These are phyloP conservation scores for Penicillium daleae DNA, from an alignment of 495 filamentous ascomycete genomes.

Conservation along the genomic window DNA sequence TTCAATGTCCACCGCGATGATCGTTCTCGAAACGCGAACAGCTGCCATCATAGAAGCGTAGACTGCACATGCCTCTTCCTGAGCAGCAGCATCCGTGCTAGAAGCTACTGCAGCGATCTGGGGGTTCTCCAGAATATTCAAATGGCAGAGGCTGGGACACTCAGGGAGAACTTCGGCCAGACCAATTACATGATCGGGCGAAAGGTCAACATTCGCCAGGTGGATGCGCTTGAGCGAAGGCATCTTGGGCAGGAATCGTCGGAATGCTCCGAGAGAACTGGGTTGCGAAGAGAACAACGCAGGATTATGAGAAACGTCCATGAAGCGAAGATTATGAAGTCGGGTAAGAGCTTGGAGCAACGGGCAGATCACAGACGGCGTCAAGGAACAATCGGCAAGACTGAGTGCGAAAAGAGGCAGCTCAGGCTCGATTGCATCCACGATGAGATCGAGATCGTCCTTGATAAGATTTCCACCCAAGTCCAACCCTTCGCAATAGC, in stretches of 20 bases:
- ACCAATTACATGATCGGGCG: constrained; percentile 83
- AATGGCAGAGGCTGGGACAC: constrained; percentile 76
- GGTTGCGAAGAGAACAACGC: constrained; percentile 74
- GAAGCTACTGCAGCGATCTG: constrained; percentile 68
- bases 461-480: constrained; percentile 87
- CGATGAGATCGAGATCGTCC: constrained; percentile 69
- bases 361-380: constrained; percentile 67
- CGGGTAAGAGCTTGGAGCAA: constrained; percentile 75
- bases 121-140: constrained; percentile 86
- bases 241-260: constrained; percentile 84
- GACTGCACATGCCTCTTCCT: constrained; percentile 92
- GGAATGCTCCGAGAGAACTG: constrained; percentile 73
- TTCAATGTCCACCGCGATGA: constrained; percentile 92
- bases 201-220: constrained; percentile 83
- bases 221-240: constrained; percentile 82
- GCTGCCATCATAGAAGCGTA: constrained; percentile 92
- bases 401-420: constrained; percentile 79
- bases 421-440: constrained; percentile 61
- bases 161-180: constrained; percentile 90
- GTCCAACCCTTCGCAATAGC: constrained; percentile 85
- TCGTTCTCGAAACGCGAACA: constrained; percentile 76
- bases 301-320: constrained; percentile 90
- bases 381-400: constrained; percentile 84
- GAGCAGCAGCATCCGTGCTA: constrained; percentile 66
- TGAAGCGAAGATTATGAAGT: constrained; percentile 78